Base-by-base conservation (phyloP, 2,329 filamentous ascomycete species). In the Xylaria sp. region DNA sequence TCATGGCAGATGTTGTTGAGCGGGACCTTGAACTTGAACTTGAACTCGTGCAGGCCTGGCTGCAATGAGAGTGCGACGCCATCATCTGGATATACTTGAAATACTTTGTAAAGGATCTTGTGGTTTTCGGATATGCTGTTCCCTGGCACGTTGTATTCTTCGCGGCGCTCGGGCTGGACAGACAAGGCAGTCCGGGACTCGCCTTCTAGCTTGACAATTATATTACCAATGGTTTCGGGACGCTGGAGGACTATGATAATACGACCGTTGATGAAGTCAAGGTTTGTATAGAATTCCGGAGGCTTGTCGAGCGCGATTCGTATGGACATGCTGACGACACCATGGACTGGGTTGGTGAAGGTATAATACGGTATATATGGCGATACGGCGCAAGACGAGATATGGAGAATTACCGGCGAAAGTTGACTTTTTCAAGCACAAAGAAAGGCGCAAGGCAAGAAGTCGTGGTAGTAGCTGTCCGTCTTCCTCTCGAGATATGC, bases 171-270 rank as follows among this genome's bases (percentile, higher is more conserved):
- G 74, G 81, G 67, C 73, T 87, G 80, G 69, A 86, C 77, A 79
- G 82, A 77, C 17, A 93, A 80, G 49, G 90, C 85, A 5, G 92
- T 94, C 69, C 85, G 86, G 54, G 89, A 89, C 80, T 96, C 92
- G 72, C 92, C 92, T 76, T 96, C 92, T 36, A 96, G 87, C 82
- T 96, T 96, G 74, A 95, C 92, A 42, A 93, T 84, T 69, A 96
- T 89, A 59, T 89, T 91, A 55, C 88, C 87, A 56, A 95, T 85
- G 63, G 86, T 84, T 77, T 95, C 92, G 61, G 91, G 81, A 70
- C 90, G 90, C 58, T 86, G 88, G 69, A 90, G 79, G 22, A 74
- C 77, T 33, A 90, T 78, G 56, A 88, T 75, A 31, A 90, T 80
- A 66, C 85, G 83, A 61, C 92, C 92, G 33, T 83, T 85, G 66